Evolutionary conservation across 805 yeast genomes (phyloP).

Genomic region (Starmerella floricola): DNA sequence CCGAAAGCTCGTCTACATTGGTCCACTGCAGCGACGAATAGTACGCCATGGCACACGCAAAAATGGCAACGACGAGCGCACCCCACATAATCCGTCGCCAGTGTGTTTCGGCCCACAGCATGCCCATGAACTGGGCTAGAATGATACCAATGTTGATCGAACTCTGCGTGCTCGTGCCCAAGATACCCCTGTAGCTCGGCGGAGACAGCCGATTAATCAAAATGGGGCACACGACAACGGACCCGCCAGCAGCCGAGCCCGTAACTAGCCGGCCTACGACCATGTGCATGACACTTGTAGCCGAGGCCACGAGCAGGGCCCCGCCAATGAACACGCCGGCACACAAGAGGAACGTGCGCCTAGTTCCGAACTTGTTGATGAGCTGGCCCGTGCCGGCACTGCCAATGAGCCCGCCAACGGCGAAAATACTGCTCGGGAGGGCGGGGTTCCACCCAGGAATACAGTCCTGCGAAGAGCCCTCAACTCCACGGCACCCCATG

Average conservation of each 20-base stretch:
- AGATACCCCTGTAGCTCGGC: slow-evolving; percentile 48
- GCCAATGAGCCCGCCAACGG: slow-evolving; percentile 73
- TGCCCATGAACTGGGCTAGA: slow-evolving; percentile 62
- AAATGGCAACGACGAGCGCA: slow-evolving; percentile 39
- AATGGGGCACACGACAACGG: slow-evolving; percentile 75
- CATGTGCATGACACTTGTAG: slow-evolving; percentile 36
- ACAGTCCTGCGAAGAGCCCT: slow-evolving; percentile 33
- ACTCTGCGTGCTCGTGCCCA: slow-evolving; percentile 86
- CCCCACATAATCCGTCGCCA: slow-evolving; percentile 58
- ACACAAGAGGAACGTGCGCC: slow-evolving; percentile 38
- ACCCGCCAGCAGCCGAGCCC: slow-evolving; percentile 80
- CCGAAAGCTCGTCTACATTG: neutral
- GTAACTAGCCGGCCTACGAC: slow-evolving; percentile 60
- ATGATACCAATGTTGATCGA: slow-evolving; percentile 77
- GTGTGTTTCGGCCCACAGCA: slow-evolving; percentile 48
- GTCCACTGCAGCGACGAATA: neutral
- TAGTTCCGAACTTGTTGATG: slow-evolving; percentile 57
- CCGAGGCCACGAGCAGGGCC: slow-evolving; percentile 44
- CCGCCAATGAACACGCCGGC: slow-evolving; percentile 45
- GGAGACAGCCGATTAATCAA: slow-evolving; percentile 76
- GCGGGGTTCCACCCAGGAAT: slow-evolving; percentile 54
- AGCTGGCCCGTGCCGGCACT: slow-evolving; percentile 55
- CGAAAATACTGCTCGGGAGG: slow-evolving; percentile 60
- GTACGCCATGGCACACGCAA: neutral
- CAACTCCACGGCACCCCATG: slow-evolving; percentile 41